A percentile compares a stretch with the other conserved stretches of the same genome.
Evolutionary conservation across 2,329 filamentous ascomycete species (phyloP).

Genomic region (Penicillium glabrum): DNA sequence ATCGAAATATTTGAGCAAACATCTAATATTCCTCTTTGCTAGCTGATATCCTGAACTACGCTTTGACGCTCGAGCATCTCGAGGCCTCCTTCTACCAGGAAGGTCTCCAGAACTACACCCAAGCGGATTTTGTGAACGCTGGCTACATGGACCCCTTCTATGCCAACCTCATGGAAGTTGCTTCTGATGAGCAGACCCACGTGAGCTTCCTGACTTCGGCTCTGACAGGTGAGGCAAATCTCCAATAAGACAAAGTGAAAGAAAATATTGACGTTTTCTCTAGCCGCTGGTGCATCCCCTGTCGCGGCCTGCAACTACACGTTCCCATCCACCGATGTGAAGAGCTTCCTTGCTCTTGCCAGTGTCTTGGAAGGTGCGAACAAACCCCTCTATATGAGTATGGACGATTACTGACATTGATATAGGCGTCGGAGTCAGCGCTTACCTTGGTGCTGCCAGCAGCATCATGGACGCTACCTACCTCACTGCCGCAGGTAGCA

Average conservation of each 20-base stretch:
- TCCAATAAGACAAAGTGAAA: not conserved
- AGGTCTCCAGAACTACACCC: conserved; percentile 58
- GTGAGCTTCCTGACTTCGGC: conserved; percentile 56
- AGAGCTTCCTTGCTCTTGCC: conserved; percentile 54
- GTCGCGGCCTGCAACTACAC: conserved; percentile 57
- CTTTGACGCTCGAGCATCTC: conserved; percentile 52
- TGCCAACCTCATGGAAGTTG: conserved; percentile 57
- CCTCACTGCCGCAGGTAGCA: conserved; percentile 61
- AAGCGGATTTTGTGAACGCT: conserved; percentile 53
- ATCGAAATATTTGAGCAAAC: not conserved
- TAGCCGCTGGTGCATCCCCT: conserved; percentile 50
- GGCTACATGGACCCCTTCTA: conserved; percentile 56
- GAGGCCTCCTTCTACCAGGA: conserved; percentile 65
- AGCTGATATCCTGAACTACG: conserved; percentile 25
- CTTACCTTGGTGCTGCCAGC: conserved; percentile 63
- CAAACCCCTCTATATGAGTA: not conserved
- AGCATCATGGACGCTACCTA: conserved; percentile 58
- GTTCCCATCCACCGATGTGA: conserved; percentile 52
- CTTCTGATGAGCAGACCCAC: conserved; percentile 58
- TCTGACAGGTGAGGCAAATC: conserved; percentile 21
- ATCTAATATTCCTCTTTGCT: not conserved
- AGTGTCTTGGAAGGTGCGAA: conserved; percentile 52
- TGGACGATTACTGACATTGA: not conserved
- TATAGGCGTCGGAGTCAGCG: conserved; percentile 52
- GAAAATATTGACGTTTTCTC: not conserved